A percentile compares a stretch with the other conserved stretches of the same genome.
Evolutionary conservation across 78 protist genomes (phyloP).

Genomic region (Chrysochromulina parva): DNA sequence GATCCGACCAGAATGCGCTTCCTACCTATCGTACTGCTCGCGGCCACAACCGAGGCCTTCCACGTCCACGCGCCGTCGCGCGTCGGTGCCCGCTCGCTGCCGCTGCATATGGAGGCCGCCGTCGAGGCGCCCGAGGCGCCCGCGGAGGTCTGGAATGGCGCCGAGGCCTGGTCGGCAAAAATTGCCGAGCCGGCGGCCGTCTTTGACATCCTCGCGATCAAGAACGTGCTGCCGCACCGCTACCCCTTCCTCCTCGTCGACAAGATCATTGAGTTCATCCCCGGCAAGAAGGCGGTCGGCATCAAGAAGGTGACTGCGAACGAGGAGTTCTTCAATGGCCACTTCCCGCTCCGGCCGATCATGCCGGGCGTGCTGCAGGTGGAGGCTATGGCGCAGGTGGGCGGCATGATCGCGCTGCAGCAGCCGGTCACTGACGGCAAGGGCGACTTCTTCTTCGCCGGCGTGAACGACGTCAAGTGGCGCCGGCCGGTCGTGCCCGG

Average conservation of each 20-base stretch:
- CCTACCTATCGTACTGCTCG: too few relatives aligned
- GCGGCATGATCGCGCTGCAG: slow-evolving; percentile 29
- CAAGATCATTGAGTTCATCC: slow-evolving; percentile 43
- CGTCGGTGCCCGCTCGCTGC: too few relatives aligned
- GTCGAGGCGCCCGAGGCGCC: too few relatives aligned
- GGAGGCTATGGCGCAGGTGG: slow-evolving; percentile 24
- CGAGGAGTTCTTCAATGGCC: slow-evolving; percentile 49
- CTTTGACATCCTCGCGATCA: background rate
- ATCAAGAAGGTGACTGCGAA: slow-evolving; percentile 39
- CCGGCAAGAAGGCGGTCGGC: slow-evolving; percentile 43
- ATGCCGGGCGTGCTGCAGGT: slow-evolving; percentile 56
- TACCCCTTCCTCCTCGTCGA: slow-evolving; percentile 50
- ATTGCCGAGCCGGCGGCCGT: background rate
- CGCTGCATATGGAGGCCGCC: too few relatives aligned
- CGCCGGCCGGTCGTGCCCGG: slow-evolving; percentile 42
- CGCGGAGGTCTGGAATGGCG: too few relatives aligned
- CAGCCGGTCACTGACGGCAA: background rate
- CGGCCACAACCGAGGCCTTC: too few relatives aligned
- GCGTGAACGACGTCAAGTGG: slow-evolving; percentile 33
- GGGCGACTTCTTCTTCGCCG: slow-evolving; percentile 46
- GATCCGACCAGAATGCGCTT: too few relatives aligned
- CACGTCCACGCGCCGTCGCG: too few relatives aligned
- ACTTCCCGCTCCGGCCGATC: slow-evolving; percentile 42
- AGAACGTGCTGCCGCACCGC: slow-evolving; percentile 44
- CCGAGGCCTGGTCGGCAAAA: background rate